Percentiles rank a stretch among this genome's conserved stretches.
Conservation (phyloP, 2,329 filamentous ascomycete genomes). For the Talaromyces pinophilus region DNA sequence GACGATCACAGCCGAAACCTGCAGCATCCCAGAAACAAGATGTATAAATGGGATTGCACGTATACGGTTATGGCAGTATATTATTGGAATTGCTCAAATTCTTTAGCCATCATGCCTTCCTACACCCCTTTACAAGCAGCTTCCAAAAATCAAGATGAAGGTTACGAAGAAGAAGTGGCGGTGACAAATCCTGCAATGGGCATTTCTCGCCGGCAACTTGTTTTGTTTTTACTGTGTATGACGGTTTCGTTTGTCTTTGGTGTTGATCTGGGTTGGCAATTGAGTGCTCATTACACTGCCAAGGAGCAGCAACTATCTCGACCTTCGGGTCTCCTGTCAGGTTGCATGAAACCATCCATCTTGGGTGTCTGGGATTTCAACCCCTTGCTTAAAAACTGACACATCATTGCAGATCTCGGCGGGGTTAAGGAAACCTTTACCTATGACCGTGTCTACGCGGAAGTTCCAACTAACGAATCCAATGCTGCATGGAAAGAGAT, state of each 20-base stretch:
- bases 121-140: neutral
- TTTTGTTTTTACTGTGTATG: neutral
- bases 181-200: neutral
- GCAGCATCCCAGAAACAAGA: neutral
- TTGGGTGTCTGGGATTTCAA: neutral
- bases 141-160: neutral
- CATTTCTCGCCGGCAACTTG: neutral
- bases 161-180: neutral
- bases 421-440: neutral
- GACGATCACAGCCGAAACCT: neutral
- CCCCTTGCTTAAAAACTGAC: neutral
- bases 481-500: slow-evolving; percentile 4
- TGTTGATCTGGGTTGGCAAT: slow-evolving; percentile 9
- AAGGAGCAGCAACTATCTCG: neutral
- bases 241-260: slow-evolving; percentile 3
- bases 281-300: neutral
- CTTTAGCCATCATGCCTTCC: neutral
- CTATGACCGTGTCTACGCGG: neutral
- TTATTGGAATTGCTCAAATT: neutral
- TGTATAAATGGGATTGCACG: neutral
- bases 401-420: neutral
- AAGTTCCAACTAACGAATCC: neutral
- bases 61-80: neutral
- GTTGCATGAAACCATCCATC: neutral
- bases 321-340: neutral